Conservation (phyloP, 163 green algal species). For the Volvox carteri region DNA sequence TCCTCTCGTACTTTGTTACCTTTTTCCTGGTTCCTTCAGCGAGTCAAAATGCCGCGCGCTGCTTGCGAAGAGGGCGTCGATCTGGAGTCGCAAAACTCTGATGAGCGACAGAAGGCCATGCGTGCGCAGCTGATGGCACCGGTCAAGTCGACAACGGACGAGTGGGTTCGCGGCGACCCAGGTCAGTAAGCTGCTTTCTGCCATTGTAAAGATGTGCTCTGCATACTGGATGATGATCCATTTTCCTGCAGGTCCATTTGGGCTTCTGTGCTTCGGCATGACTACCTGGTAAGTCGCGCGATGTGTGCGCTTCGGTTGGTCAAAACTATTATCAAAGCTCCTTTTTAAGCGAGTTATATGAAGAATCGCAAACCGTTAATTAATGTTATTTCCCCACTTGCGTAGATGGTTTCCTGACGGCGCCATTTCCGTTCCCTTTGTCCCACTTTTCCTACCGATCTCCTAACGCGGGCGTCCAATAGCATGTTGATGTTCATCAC, state of each 20-base stretch:
- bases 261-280: constrained; percentile 69
- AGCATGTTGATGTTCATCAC: constrained; percentile 72
- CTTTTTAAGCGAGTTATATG: too few relatives aligned
- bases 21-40: too few relatives aligned
- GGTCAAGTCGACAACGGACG: constrained; percentile 3
- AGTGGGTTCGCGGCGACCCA: constrained; percentile 45
- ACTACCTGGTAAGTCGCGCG: constrained; percentile 62
- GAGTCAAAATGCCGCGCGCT: constrained; percentile 5
- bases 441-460: background rate
- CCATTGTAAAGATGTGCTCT: too few relatives aligned
- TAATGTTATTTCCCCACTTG: too few relatives aligned
- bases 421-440: background rate
- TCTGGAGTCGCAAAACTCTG: constrained; percentile 5
- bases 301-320: too few relatives aligned
- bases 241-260: constrained; percentile 23
- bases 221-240: background rate
- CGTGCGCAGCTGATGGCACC: constrained; percentile 18
- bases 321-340: too few relatives aligned
- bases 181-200: background rate
- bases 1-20: too few relatives aligned
- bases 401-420: too few relatives aligned
- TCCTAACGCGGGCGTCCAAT: too few relatives aligned
- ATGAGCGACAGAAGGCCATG: constrained; percentile 30
- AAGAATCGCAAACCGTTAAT: too few relatives aligned
- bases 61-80: background rate